A percentile compares a stretch with the other conserved stretches of the same genome.
Evolutionary conservation across 345 rosid species (phyloP).

Genomic region (Dimocarpus longan): DNA sequence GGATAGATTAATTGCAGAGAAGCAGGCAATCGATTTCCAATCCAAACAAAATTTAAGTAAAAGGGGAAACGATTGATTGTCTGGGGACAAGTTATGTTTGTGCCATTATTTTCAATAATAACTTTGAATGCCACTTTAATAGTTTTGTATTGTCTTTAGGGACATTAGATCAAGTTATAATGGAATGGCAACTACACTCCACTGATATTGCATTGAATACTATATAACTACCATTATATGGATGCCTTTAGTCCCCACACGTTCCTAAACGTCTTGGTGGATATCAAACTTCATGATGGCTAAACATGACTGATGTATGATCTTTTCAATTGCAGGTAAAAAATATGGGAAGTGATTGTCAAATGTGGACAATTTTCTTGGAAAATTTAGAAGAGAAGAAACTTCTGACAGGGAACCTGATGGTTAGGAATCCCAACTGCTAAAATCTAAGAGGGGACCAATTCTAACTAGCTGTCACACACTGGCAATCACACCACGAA

Average conservation of each 20-base stretch:
- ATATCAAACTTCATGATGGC: not conserved
- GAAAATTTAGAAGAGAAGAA: conserved; percentile 6
- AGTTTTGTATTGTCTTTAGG: not conserved
- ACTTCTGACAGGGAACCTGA: not conserved
- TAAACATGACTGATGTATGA: conserved; percentile 13
- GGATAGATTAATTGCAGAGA: not conserved
- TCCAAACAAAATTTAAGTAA: not conserved
- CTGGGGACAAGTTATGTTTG: conserved; percentile 8
- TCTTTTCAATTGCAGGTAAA: conserved; percentile 43
- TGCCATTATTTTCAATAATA: conserved; percentile 16
- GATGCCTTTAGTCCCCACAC: not conserved
- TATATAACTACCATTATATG: not conserved
- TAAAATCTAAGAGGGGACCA: not conserved
- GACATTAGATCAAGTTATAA: not conserved
- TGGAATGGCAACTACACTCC: not conserved
- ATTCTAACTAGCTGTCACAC: not conserved
- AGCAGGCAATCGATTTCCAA: conserved; percentile 7
- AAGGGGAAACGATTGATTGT: conserved; percentile 3
- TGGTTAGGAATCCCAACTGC: not conserved
- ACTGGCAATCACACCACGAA: not conserved
- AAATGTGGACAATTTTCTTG: not conserved
- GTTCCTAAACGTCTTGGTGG: not conserved
- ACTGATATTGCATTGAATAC: not conserved
- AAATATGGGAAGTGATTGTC: conserved; percentile 50
- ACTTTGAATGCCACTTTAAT: conserved; percentile 5